Base-by-base conservation (phyloP, 2,329 filamentous ascomycete species). In the Lachnum nothofagi region DNA sequence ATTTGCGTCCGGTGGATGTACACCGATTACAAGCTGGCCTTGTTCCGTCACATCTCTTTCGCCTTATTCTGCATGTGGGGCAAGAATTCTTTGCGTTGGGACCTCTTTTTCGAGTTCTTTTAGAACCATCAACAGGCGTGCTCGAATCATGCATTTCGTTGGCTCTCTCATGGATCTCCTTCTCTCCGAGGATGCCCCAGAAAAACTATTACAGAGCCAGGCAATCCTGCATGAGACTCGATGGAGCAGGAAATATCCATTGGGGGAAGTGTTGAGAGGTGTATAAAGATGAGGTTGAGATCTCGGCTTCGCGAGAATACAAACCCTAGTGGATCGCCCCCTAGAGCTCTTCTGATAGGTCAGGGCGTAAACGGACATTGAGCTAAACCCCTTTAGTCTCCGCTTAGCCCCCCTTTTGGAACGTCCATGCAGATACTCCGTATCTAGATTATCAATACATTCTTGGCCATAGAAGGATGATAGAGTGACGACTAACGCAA, bases 71-170 rank as follows among this genome's bases (percentile, higher is more conserved):
- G 49, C 44, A 52, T 3, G 49, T 52, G 9, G 12, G 3, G 24
- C 49, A 52, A 16, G 43, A 35, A 14, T 42, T 16, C n/a, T 25
- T 48, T n/a, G 38, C 33, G n/a, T 52, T 52, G 12, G 33, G 45
- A 5, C 49, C 49, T 33, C 49, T 25, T 12, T 44, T 48, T 3
- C 49, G 49, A 34, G 44, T 42, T 51, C 67, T 24, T 41, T 40
- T 49, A 5, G 29, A 63, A 60, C 10, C 70, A 74, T n/a, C 75
- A 10, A 17, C 17, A 37, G 9, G 5, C 34, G 19, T 9, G 16
- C 9, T 10, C 16, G 16, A 20, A 22, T 37, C 34, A 16, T 37
- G 10, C 17, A 10, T 8, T 12, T 27, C 6, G 12, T 6, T 27
- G 25, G 25, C 12, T 27, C 6, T 6, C 25, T 27, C 25, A 6